Conservation (phyloP, 2,329 filamentous ascomycete species). For the Didymella segeticola region DNA sequence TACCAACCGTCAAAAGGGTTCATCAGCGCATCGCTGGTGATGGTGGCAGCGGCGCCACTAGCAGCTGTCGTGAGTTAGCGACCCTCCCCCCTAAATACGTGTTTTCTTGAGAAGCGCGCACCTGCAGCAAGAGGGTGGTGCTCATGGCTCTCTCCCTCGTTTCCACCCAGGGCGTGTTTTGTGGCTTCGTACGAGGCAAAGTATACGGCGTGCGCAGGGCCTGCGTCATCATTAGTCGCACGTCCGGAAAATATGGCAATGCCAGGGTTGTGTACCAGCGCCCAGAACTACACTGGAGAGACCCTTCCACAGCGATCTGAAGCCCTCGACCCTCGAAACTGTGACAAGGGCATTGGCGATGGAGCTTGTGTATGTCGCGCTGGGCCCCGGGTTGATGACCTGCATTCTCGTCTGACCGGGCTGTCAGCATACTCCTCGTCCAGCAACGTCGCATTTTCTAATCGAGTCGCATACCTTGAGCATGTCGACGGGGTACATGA, state of each 20-base stretch:
- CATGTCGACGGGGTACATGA: constrained; percentile 98
- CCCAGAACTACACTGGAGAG: constrained; percentile 96
- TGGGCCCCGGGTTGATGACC: constrained; percentile 82
- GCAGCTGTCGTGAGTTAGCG: constrained; percentile 68
- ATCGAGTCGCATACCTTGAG: constrained; percentile 75
- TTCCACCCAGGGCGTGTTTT: constrained; percentile 94
- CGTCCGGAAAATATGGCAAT: neutral
- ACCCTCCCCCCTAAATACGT: constrained; percentile 4
- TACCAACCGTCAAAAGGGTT: constrained; percentile 94
- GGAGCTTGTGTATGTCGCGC: constrained; percentile 78
- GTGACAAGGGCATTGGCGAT: constrained; percentile 91
- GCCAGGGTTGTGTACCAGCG: constrained; percentile 67
- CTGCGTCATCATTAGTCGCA: constrained; percentile 57
- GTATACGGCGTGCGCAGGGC: constrained; percentile 95
- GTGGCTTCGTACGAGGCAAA: constrained; percentile 98
- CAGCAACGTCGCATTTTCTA: neutral
- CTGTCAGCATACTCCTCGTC: constrained; percentile 31
- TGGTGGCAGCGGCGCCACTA: constrained; percentile 92
- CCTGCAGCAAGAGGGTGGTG: constrained; percentile 94
- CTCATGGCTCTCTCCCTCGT: constrained; percentile 80
- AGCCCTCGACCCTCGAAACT: constrained; percentile 87
- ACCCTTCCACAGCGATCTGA: constrained; percentile 92
- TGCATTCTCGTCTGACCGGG: constrained; percentile 91
- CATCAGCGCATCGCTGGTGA: constrained; percentile 98
- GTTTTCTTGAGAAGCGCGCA: constrained; percentile 51